phyloP scores from a whole-genome alignment of 805 yeast species.

The Spathaspora hagerdaliae region DNA sequence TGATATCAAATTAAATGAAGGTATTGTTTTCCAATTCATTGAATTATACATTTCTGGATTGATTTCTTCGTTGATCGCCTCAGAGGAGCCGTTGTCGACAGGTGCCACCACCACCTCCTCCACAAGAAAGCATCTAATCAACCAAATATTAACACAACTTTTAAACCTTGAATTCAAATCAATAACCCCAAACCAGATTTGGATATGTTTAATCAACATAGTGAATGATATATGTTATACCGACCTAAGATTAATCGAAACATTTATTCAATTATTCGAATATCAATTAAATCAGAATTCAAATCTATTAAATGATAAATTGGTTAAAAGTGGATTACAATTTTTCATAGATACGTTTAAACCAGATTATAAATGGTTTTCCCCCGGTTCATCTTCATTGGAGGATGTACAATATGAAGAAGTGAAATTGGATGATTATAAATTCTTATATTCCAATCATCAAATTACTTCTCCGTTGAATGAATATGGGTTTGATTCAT shows the following conservation, averaged over 20 bases:
- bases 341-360: conserved; percentile 20
- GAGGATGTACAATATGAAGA: conserved; percentile 3
- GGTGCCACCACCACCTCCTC: background rate
- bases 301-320: conserved; percentile 9
- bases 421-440: conserved; percentile 12
- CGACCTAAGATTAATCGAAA: conserved; percentile 17
- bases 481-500: background rate
- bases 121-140: too few species aligned
- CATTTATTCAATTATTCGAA: conserved; percentile 17
- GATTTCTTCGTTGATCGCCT: conserved; percentile 2
- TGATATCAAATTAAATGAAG: conserved; percentile 7
- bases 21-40: conserved; percentile 9
- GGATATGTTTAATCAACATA: conserved; percentile 26
- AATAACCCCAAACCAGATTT: conserved; percentile 9
- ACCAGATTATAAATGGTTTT: conserved; percentile 6
- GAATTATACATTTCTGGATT: conserved; percentile 16
- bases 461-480: background rate
- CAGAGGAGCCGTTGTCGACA: background rate
- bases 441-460: conserved; percentile 10
- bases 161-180: conserved; percentile 3
- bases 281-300: conserved; percentile 10
- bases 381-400: background rate
- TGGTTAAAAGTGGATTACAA: conserved; percentile 21
- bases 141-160: background rate
- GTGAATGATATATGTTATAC: conserved; percentile 28